These are phyloP conservation scores for Aspergillus texensis DNA, from an alignment of 2,329 filamentous ascomycete genomes.

Conservation along the genomic window DNA sequence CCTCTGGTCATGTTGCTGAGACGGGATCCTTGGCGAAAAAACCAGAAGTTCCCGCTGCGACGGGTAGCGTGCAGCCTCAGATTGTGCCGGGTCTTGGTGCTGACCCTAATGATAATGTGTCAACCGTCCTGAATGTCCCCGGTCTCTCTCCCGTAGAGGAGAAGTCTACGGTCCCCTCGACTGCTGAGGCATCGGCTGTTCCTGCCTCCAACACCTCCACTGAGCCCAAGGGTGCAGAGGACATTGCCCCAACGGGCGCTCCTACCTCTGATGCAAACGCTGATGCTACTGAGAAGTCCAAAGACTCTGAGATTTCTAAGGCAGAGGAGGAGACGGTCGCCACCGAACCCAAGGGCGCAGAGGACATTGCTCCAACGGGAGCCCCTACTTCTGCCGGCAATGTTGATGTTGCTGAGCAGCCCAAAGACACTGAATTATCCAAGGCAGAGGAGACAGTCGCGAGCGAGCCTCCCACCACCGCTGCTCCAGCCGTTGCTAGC, in stretches of 20 bases:
- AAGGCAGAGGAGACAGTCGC: slow-evolving; percentile 13
- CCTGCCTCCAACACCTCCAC: neutral
- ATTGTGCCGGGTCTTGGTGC: slow-evolving; percentile 26
- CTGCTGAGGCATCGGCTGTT: neutral
- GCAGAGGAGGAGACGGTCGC: slow-evolving; percentile 8
- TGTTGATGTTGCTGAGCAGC: slow-evolving; percentile 11
- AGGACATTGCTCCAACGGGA: slow-evolving; percentile 12
- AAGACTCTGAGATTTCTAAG: slow-evolving; percentile 15
- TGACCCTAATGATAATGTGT: slow-evolving; percentile 17
- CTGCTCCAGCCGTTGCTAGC: slow-evolving; percentile 3
- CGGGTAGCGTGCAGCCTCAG: slow-evolving; percentile 20
- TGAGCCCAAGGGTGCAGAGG: slow-evolving; percentile 8
- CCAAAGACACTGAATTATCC: slow-evolving; percentile 14
- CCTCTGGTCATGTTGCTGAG: slow-evolving; percentile 1
- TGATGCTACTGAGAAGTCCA: slow-evolving; percentile 10
- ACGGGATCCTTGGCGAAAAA: slow-evolving; percentile 10
- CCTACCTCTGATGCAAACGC: slow-evolving; percentile 19
- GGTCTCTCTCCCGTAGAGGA: slow-evolving; percentile 14
- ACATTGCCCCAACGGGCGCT: slow-evolving; percentile 10
- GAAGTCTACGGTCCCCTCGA: slow-evolving; percentile 9
- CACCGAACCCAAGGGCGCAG: slow-evolving; percentile 6
- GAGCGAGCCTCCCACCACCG: slow-evolving; percentile 17
- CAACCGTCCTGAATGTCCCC: slow-evolving; percentile 17
- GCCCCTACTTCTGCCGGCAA: slow-evolving; percentile 19
- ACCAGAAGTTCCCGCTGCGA: slow-evolving; percentile 4